Conservation (phyloP, 257 asterid genomes). For the Rhazya stricta region DNA sequence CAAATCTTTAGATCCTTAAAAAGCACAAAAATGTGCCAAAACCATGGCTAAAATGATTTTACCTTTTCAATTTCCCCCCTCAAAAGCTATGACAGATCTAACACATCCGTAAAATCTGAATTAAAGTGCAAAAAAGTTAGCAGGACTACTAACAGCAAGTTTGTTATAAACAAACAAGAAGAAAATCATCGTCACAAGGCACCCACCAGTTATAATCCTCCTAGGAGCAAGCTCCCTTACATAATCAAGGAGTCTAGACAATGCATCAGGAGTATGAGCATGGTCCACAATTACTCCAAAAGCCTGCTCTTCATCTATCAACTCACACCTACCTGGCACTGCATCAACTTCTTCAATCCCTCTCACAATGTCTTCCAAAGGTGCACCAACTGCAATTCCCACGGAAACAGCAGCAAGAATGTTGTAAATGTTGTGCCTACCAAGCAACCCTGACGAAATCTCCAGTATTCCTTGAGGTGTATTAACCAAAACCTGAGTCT, state of each 20-base stretch:
- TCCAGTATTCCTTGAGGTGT: conserved; percentile 91
- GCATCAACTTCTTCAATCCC: conserved; percentile 98
- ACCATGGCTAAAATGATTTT: neutral
- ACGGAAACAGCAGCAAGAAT: conserved; percentile 86
- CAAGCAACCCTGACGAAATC: conserved; percentile 86
- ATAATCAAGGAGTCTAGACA: conserved; percentile 78
- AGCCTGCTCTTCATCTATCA: conserved; percentile 96
- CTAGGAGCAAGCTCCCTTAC: conserved; percentile 80
- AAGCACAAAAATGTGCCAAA: neutral
- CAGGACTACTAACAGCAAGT: neutral
- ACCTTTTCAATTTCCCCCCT: neutral
- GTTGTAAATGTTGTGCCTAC: conserved; percentile 84
- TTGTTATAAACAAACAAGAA: neutral
- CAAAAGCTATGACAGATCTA: neutral
- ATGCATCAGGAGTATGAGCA: conserved; percentile 78
- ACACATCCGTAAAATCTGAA: neutral
- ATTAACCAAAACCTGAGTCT: conserved; percentile 86
- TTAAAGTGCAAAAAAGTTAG: neutral
- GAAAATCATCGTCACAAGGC: neutral
- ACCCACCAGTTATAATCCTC: conserved; percentile 78
- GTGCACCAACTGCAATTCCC: conserved; percentile 95
- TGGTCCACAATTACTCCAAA: conserved; percentile 87
- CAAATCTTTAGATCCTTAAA: neutral
- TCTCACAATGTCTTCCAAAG: conserved; percentile 91
- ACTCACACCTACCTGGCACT: conserved; percentile 92